phyloP scores from a whole-genome alignment of 192 early-diverging fungal species.

The Backusella morwellensis region DNA sequence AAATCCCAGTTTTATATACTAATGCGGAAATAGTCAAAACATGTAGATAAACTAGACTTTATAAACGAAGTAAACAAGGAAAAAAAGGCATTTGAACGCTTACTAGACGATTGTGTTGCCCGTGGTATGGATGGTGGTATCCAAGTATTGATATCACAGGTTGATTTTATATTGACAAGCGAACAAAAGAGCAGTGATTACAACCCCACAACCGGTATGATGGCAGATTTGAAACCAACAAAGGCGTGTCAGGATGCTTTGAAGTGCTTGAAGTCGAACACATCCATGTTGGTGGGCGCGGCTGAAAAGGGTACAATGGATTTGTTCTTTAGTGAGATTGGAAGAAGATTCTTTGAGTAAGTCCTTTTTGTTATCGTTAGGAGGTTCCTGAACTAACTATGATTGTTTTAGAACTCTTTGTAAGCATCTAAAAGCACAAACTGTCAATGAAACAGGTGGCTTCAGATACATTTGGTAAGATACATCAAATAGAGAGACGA shows the following conservation, averaged over 20 bases:
- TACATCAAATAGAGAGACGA: neutral
- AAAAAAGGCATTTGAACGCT: constrained; percentile 82
- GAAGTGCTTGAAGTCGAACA: constrained; percentile 75
- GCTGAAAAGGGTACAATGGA: constrained; percentile 86
- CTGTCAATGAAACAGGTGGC: constrained; percentile 81
- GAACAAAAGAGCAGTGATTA: constrained; percentile 73
- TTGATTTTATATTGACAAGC: constrained; percentile 76
- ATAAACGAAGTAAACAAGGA: constrained; percentile 90
- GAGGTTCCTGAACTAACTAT: neutral
- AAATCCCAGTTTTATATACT: neutral
- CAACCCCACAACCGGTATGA: constrained; percentile 58
- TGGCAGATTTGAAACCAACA: constrained; percentile 71
- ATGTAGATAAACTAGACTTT: constrained; percentile 90
- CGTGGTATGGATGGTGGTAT: constrained; percentile 92
- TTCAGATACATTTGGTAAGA: constrained; percentile 82
- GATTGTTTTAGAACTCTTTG: constrained; percentile 60
- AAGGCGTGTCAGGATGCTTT: constrained; percentile 80
- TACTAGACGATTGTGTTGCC: constrained; percentile 89
- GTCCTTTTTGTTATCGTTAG: neutral
- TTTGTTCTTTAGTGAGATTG: constrained; percentile 90
- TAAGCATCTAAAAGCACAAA: constrained; percentile 80
- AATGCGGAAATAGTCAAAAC: constrained; percentile 40
- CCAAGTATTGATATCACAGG: constrained; percentile 76
- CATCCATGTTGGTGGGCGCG: constrained; percentile 68
- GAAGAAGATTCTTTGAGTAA: constrained; percentile 84